phyloP scores from a whole-genome alignment of 768 basidiomycete species.

The Boletus rex-veris region DNA sequence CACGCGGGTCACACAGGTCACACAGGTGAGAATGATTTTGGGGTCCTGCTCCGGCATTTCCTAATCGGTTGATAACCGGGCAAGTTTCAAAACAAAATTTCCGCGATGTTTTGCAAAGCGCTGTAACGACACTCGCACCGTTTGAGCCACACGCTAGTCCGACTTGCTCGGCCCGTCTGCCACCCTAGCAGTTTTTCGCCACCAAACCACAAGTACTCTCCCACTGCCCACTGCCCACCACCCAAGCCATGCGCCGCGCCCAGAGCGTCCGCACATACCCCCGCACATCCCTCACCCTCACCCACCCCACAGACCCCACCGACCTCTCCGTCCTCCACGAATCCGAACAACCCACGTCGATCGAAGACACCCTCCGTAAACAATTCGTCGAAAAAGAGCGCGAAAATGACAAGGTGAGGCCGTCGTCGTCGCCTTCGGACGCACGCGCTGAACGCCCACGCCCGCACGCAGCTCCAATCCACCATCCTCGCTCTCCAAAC shows the following conservation, averaged over 20 bases:
- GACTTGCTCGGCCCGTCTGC: too few species aligned
- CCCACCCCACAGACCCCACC: conserved; percentile 31
- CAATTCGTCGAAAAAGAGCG: conserved; percentile 66
- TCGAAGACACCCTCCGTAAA: conserved; percentile 57
- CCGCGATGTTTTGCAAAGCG: too few species aligned
- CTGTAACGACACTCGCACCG: too few species aligned
- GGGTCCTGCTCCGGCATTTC: too few species aligned
- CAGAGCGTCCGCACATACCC: conserved; percentile 59
- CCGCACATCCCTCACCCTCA: conserved; percentile 45
- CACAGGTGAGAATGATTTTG: too few species aligned
- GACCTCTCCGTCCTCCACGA: conserved; percentile 63
- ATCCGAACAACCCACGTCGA: conserved; percentile 35
- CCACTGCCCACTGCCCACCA: too few species aligned
- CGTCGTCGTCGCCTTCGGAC: background rate
- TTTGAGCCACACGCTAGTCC: too few species aligned
- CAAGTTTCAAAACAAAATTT: too few species aligned
- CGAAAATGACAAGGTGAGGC: conserved; percentile 62
- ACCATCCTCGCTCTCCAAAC: conserved; percentile 62
- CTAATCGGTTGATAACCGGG: too few species aligned
- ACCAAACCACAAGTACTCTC: too few species aligned
- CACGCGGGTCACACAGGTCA: too few species aligned
- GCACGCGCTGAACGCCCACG: background rate
- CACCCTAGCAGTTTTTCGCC: too few species aligned
- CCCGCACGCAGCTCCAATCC: conserved; percentile 47
- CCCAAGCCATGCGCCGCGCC: conserved; percentile 48